Percentiles rank a stretch among this genome's conserved stretches.
phyloP scores from a whole-genome alignment of 805 yeast genomes.

The Yarrowia sp. region DNA sequence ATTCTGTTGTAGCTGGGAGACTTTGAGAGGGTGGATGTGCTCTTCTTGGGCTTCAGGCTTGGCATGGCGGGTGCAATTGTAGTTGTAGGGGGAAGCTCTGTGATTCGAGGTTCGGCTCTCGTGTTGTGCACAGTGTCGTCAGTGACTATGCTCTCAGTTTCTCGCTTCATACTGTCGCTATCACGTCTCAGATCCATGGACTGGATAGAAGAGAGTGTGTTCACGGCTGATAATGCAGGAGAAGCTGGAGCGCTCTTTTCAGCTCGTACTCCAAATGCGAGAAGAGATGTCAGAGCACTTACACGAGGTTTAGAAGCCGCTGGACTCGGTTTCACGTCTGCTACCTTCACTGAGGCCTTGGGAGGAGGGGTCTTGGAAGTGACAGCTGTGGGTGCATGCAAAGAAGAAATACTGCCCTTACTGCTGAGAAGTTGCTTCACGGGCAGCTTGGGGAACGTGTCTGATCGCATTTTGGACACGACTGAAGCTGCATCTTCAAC shows the following conservation, averaged over 20 bases:
- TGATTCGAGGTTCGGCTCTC: not conserved
- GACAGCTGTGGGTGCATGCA: constrained; percentile 19
- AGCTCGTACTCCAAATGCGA: constrained; percentile 24
- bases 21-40: not conserved
- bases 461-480: constrained; percentile 24
- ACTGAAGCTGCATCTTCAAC: constrained; percentile 28
- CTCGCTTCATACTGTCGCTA: not conserved
- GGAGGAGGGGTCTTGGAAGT: constrained; percentile 20
- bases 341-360: constrained; percentile 25
- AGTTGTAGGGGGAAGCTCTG: not conserved
- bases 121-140: constrained; percentile 13
- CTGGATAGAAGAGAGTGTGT: constrained; percentile 14
- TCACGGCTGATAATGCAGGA: constrained; percentile 21
- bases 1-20: constrained; percentile 9
- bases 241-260: constrained; percentile 34
- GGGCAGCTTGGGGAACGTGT: constrained; percentile 32
- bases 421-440: constrained; percentile 17
- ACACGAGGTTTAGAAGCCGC: constrained; percentile 31
- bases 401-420: constrained; percentile 5
- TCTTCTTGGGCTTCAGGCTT: not conserved
- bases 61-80: not conserved
- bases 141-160: constrained; percentile 10
- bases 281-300: constrained; percentile 7
- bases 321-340: constrained; percentile 20
- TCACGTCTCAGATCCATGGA: constrained; percentile 17